Conservation (phyloP, 1,139 yeast species). For the Protomyces macrosporus region DNA sequence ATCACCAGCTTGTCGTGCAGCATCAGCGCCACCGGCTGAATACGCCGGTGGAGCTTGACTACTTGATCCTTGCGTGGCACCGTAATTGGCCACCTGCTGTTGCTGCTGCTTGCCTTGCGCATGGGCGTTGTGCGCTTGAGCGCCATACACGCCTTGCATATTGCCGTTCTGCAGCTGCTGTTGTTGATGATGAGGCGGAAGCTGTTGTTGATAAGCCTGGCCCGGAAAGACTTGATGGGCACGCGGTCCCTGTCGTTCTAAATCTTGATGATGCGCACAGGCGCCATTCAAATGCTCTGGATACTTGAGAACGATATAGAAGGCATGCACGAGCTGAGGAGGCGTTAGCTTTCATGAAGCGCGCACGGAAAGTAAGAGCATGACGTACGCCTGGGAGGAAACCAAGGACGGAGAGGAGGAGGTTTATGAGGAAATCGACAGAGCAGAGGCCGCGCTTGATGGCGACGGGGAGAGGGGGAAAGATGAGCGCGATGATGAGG, state of each 20-base stretch:
- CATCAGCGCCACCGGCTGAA: not conserved
- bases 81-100: constrained; percentile 8
- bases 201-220: not conserved
- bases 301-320: constrained; percentile 45
- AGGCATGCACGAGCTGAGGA: constrained; percentile 39
- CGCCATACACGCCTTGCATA: constrained; percentile 16
- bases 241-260: constrained; percentile 8
- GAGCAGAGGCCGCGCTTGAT: constrained; percentile 69
- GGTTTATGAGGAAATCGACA: constrained; percentile 67
- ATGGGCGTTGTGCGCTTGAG: not conserved
- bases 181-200: not conserved
- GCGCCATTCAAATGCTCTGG: constrained; percentile 36
- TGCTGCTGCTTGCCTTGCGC: constrained; percentile 2
- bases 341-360: constrained; percentile 46
- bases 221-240: constrained; percentile 12
- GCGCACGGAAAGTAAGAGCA: not conserved
- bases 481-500: constrained; percentile 69
- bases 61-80: constrained; percentile 2
- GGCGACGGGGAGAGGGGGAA: constrained; percentile 80
- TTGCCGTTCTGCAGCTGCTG: not conserved
- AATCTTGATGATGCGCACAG: constrained; percentile 1
- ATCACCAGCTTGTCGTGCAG: not conserved
- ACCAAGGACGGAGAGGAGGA: constrained; percentile 70
- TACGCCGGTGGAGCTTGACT: constrained; percentile 14
- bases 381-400: constrained; percentile 60